These are phyloP conservation scores for Echeveria elegans DNA, from an alignment of 164 flowering plant genomes.

Conservation along the genomic window DNA sequence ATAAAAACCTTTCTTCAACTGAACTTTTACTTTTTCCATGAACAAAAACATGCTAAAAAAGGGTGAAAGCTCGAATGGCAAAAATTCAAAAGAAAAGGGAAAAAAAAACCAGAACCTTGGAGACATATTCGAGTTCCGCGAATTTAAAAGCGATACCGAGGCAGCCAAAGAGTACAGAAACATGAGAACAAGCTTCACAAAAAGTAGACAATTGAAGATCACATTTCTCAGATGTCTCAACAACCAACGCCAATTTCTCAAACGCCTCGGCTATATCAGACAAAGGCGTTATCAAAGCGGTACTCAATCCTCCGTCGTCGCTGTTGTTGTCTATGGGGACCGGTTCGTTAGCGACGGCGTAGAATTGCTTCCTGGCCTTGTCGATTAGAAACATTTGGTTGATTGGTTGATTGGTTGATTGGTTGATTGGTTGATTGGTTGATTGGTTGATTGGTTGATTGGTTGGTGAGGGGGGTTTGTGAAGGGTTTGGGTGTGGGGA, in stretches of 20 bases:
- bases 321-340: not conserved
- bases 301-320: not conserved
- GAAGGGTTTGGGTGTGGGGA: not conserved
- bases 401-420: not conserved
- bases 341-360: not conserved
- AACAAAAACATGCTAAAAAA: no score
- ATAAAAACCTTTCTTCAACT: no score
- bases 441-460: not conserved
- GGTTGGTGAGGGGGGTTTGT: not conserved
- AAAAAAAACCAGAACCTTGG: not conserved
- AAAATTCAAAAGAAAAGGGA: no score
- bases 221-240: not conserved
- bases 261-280: not conserved
- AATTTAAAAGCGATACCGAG: not conserved
- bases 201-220: not conserved
- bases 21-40: no score
- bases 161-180: not conserved
- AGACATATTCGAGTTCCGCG: not conserved
- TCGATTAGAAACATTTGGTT: not conserved
- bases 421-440: not conserved
- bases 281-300: not conserved
- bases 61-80: no score
- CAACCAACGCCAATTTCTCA: not conserved
- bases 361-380: not conserved
- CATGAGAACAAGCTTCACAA: not conserved